Conservation (phyloP, 2,329 filamentous ascomycete genomes). For the Madurella fahalii region DNA sequence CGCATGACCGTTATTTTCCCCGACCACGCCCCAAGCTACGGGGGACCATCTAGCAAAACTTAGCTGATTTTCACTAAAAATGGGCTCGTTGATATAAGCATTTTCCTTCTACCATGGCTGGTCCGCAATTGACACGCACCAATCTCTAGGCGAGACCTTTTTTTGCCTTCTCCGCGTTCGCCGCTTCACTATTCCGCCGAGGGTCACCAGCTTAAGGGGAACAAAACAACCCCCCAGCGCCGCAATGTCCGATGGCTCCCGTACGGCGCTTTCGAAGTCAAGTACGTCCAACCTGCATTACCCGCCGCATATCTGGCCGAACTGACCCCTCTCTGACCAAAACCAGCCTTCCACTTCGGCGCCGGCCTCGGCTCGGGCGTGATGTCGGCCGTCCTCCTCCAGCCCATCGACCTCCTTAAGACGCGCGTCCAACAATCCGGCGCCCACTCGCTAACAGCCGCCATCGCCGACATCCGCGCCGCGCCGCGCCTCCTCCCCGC, state of each 20-base stretch:
- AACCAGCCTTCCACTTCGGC: conserved; percentile 73
- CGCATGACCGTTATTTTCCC: not conserved
- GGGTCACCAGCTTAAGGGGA: not conserved
- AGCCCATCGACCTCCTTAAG: conserved; percentile 94
- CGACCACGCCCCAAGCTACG: not conserved
- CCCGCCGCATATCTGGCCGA: not conserved
- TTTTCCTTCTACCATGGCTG: conserved; percentile 11
- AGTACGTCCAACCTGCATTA: conserved; percentile 23
- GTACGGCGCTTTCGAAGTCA: conserved; percentile 33
- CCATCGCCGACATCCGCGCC: conserved; percentile 63
- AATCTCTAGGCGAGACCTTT: not conserved
- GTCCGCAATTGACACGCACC: conserved; percentile 3
- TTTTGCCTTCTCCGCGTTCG: not conserved
- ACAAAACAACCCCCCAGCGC: conserved; percentile 3
- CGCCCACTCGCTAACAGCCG: conserved; percentile 62
- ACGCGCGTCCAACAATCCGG: conserved; percentile 90
- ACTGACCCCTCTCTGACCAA: not conserved
- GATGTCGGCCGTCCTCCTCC: conserved; percentile 81
- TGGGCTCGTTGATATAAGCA: conserved; percentile 2
- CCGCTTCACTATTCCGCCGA: not conserved
- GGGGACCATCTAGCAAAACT: not conserved
- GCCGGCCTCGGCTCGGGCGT: conserved; percentile 86
- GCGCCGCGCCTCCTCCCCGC: conserved; percentile 49
- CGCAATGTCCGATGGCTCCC: conserved; percentile 34
- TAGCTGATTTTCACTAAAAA: not conserved